Evolutionary conservation across 495 filamentous ascomycete species (phyloP).

Genomic region (Bathelium albidoporum): DNA sequence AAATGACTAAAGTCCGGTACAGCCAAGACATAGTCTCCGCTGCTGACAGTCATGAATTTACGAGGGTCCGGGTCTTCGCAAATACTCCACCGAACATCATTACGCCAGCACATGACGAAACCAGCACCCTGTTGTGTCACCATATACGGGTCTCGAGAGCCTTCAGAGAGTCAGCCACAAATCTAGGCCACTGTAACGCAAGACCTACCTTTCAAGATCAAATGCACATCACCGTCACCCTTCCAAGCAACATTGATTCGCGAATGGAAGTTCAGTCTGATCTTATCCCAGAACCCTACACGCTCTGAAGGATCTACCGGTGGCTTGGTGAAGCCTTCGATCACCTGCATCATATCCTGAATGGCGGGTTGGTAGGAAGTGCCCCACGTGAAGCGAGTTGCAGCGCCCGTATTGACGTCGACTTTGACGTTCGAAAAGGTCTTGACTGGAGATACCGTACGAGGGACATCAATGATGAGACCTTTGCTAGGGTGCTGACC

Average conservation of each 20-base stretch:
- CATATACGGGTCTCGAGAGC: constrained; percentile 83
- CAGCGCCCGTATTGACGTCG: constrained; percentile 83
- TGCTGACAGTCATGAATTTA: constrained; percentile 90
- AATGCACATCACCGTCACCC: constrained; percentile 89
- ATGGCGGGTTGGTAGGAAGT: constrained; percentile 96
- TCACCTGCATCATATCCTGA: constrained; percentile 99
- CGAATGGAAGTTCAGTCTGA: constrained; percentile 90
- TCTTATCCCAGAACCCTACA: constrained; percentile 99
- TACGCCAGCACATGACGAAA: constrained; percentile 96
- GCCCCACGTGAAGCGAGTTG: constrained; percentile 92
- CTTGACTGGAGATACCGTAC: constrained; percentile 91
- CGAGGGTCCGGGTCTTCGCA: constrained; percentile 72
- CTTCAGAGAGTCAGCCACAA: constrained; percentile 25
- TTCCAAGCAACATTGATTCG: constrained; percentile 80
- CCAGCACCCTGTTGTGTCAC: constrained; percentile 88
- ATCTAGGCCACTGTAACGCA: background rate
- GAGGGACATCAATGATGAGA: constrained; percentile 74
- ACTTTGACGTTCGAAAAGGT: constrained; percentile 86
- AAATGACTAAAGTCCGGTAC: constrained; percentile 88
- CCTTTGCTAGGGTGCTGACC: constrained; percentile 27
- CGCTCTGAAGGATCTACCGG: constrained; percentile 88
- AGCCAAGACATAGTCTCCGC: constrained; percentile 85
- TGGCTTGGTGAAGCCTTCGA: constrained; percentile 93
- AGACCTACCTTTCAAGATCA: constrained; percentile 69
- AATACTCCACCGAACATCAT: constrained; percentile 78